Evolutionary conservation across 208 protist species (phyloP).

Genomic region (Acanthamoeba sp.): DNA sequence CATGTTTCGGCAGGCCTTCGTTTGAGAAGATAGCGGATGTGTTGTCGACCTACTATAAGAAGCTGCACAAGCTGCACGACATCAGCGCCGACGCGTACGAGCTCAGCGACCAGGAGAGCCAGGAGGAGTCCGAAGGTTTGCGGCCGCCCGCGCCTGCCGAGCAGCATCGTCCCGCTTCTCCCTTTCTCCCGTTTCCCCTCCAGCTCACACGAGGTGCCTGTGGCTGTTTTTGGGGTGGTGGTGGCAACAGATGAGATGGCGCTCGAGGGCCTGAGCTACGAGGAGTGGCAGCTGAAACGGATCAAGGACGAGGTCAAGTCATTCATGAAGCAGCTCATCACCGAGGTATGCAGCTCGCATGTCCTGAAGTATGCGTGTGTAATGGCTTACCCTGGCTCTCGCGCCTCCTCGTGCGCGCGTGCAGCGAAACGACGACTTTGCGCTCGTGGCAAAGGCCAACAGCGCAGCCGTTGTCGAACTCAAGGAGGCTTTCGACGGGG

Average conservation of each 20-base stretch:
- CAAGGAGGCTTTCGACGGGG: not conserved
- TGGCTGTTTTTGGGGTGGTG: not conserved
- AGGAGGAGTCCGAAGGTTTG: constrained; percentile 3
- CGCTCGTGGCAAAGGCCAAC: not conserved
- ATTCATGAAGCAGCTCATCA: constrained; percentile 52
- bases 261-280: not conserved
- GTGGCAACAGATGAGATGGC: not conserved
- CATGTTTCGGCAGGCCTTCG: not conserved
- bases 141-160: not conserved
- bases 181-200: too few species aligned
- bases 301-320: constrained; percentile 52
- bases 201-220: not conserved
- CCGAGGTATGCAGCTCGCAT: too few species aligned
- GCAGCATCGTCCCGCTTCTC: not conserved
- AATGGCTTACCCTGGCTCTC: not conserved
- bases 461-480: not conserved
- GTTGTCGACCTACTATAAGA: constrained; percentile 40
- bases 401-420: not conserved
- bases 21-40: constrained; percentile 50
- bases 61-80: constrained; percentile 38
- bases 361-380: too few species aligned
- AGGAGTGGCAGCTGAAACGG: constrained; percentile 2
- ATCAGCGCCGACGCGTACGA: not conserved
- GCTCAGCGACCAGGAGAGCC: constrained; percentile 27
- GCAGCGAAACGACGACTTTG: not conserved